A percentile compares a stretch with the other conserved stretches of the same genome.
phyloP scores from a whole-genome alignment of 805 yeast species.

The Candida parachauliodes region DNA sequence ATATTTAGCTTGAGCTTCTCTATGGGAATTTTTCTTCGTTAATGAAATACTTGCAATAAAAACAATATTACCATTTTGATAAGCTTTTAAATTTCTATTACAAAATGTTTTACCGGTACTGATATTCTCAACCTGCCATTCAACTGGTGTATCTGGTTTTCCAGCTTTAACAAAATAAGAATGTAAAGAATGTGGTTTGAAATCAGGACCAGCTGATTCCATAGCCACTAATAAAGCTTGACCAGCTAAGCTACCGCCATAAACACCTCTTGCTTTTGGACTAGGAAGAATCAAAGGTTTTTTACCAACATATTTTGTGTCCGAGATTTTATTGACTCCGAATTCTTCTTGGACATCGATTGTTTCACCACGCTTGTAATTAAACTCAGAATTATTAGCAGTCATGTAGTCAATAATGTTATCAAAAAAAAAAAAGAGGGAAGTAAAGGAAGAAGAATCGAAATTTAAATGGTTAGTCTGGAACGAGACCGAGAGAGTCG shows the following conservation, averaged over 20 bases:
- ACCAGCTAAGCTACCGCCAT: conserved; percentile 33
- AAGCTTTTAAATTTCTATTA: conserved; percentile 27
- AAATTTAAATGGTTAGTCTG: background rate
- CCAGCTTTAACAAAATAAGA: conserved; percentile 26
- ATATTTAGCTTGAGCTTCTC: conserved; percentile 18
- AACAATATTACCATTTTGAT: conserved; percentile 23
- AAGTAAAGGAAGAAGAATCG: background rate
- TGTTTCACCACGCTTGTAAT: conserved; percentile 7
- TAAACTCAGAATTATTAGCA: background rate
- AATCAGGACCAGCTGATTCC: conserved; percentile 23
- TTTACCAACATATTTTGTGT: conserved; percentile 14
- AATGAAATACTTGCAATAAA: conserved; percentile 31
- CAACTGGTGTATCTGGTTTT: conserved; percentile 13
- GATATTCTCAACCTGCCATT: conserved; percentile 30
- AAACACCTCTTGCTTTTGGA: conserved; percentile 24
- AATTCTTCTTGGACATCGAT: conserved; percentile 13
- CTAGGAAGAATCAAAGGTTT: conserved; percentile 23
- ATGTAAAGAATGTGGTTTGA: conserved; percentile 34
- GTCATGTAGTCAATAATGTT: background rate
- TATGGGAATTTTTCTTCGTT: conserved; percentile 28
- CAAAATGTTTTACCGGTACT: conserved; percentile 36
- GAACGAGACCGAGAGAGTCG: too few relatives aligned
- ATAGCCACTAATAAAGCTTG: conserved; percentile 35
- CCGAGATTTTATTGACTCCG: conserved; percentile 18
- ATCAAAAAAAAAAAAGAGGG: background rate